phyloP scores from a whole-genome alignment of 352 stramenopile genomes.

The Pythium dissotocum region DNA sequence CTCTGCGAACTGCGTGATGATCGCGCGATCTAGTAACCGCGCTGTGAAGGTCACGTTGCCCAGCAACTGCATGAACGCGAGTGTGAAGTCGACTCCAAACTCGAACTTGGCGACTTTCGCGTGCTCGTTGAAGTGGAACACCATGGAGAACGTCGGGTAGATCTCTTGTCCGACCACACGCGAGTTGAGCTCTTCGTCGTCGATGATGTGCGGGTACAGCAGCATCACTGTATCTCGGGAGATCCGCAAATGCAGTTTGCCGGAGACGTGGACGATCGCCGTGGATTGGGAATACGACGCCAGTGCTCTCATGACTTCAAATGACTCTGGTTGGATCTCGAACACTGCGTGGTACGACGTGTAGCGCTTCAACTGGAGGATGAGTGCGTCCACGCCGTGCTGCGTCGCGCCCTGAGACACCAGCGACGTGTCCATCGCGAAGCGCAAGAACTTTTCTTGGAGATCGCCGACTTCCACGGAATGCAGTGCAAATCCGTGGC shows the following conservation, averaged over 20 bases:
- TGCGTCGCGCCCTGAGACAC: constrained; percentile 38
- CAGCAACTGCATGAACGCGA: constrained; percentile 54
- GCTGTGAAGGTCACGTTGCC: constrained; percentile 34
- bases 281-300: not conserved
- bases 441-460: constrained; percentile 57
- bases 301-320: constrained; percentile 32
- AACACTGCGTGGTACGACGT: constrained; percentile 68
- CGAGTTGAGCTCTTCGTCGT: constrained; percentile 48
- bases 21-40: constrained; percentile 39
- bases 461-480: constrained; percentile 54
- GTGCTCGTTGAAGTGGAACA: constrained; percentile 56
- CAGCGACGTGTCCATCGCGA: constrained; percentile 41
- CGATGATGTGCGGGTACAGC: constrained; percentile 63
- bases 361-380: constrained; percentile 70
- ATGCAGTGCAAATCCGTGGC: constrained; percentile 63
- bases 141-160: constrained; percentile 43
- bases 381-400: constrained; percentile 44
- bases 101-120: constrained; percentile 62
- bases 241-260: constrained; percentile 47
- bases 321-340: constrained; percentile 30
- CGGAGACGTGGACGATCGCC: constrained; percentile 40
- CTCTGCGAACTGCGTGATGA: constrained; percentile 59
- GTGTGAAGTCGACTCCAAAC: constrained; percentile 53
- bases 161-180: constrained; percentile 63
- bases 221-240: constrained; percentile 73